Base-by-base conservation (phyloP, 495 filamentous ascomycete species). In the Durotheca rogersii region DNA sequence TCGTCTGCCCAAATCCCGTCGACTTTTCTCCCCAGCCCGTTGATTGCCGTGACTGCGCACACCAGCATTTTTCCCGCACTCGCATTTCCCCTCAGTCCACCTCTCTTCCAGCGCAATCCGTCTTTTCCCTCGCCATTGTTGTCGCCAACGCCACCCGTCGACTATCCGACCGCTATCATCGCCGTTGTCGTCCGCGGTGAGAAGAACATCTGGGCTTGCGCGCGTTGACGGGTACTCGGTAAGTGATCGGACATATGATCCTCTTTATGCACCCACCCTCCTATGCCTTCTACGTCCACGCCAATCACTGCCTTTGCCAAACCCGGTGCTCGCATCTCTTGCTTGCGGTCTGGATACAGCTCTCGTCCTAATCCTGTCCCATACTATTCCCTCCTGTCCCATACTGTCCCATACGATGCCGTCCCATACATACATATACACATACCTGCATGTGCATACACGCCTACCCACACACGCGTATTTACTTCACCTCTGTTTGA, bases 1-100 rank as follows among this genome's bases (percentile, higher is more conserved):
- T 54, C 41, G 43, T 38, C 34, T 3, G 14, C 35, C 44, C 34
- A 36, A 49, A 43, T 49, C 53, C 31, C 39, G 48, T 47, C 29
- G 47, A 43, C 7, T 44, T 12, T 9, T 27, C 23, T 9, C 4
- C 4, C 32, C 30, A 29, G 6, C 12, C 19, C 5, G 23, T 46
- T 41, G 36, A 50, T 47, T 52, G 36, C 18, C 36, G 17, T 40
- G 20, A 21, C 49, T 39, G 55, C 44, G 21, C 35, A 17, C 48
- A 23, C 35, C 42, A 23, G 33, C 37, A 51, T 36, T 46, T 32
- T 44, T 30, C 34, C 50, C 48, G 23, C 18, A 21, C 16, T 30
- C 15, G 34, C 23, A 7, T 16, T 21, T 39, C 31, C 35, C 20
- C 45, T 46, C 35, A 35, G 23, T 21, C 31, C 15, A 35, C 40